Evolutionary conservation across 2,329 filamentous ascomycete species (phyloP), one percentile per base, ranked within the genome.

Genomic region (Waltergamsia citrina): DNA sequence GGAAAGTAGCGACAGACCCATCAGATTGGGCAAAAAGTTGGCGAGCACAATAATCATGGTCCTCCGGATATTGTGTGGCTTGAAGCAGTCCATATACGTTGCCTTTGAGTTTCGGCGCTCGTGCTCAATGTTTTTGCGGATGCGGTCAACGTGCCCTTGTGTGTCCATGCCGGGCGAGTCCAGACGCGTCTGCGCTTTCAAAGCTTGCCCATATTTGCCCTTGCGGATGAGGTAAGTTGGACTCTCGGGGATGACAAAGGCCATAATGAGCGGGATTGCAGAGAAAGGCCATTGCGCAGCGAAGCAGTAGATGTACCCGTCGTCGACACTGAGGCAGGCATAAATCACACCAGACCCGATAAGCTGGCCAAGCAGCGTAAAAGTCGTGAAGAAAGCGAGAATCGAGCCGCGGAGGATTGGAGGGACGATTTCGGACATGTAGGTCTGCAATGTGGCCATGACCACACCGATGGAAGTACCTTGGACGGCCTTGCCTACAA

Each of bases 341-440:
- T 54, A 65, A 16, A 68, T 58, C 14, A 65, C 56, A 8, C 53
- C 44, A 7, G 60, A 54, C 2, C 66, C 67, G 8, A 67, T 52
- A 12, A 71, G 49, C 44, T 71, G 63, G 7, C 66, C 67, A 0
- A 69, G 40, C 4, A 69, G 53, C 14, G 59, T 65, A 43, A 70
- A 67, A 4, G 62, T 59, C 5, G 67, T 66, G 33, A 69, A 62
- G 29, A 69, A 55, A 2, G 65, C 63, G 44, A 71, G 58, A 3
- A 61, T 54, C 1, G 66, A 59, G 3, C 63, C 67, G 23, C 67
- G 55, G 7, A 71, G 52, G 4, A 49, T 51, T 1, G 59, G 53
- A 1, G 67, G 65, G 1, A 64, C 47, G n/a, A 67, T 60, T 40
- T 71, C 67, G 11, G 65, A 69, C 42, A 69, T 58, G 49, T 69